phyloP scores from a whole-genome alignment of 768 basidiomycete genomes.

The Phaffia australis region DNA sequence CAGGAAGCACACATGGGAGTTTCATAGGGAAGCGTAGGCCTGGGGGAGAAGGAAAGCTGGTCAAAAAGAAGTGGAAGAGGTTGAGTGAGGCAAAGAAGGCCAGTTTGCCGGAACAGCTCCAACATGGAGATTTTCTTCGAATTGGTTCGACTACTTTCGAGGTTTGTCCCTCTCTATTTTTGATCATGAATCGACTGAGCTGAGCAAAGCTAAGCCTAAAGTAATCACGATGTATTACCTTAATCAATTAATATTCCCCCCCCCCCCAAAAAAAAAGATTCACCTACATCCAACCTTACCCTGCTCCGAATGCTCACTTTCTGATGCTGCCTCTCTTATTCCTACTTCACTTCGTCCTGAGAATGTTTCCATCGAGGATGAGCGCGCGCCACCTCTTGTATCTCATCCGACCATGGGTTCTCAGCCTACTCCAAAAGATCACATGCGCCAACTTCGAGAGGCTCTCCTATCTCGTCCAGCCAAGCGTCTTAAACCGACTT shows the following conservation, averaged over 20 bases:
- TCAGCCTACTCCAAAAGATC: conserved; percentile 10
- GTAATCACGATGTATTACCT: too few species aligned
- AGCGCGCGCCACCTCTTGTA: background rate
- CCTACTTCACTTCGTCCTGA: conserved; percentile 17
- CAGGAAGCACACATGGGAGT: conserved; percentile 22
- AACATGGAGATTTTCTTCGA: conserved; percentile 16
- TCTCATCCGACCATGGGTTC: conserved; percentile 3
- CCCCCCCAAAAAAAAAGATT: too few species aligned
- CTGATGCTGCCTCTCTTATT: conserved; percentile 12
- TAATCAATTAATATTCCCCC: background rate
- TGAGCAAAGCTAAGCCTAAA: too few species aligned
- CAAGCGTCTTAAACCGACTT: background rate
- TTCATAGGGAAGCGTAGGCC: conserved; percentile 3
- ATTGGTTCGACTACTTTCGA: conserved; percentile 20
- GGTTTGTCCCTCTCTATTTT: conserved; percentile 2
- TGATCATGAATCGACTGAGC: background rate
- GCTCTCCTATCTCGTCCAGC: background rate
- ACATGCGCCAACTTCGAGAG: conserved; percentile 3
- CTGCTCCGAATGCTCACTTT: conserved; percentile 15
- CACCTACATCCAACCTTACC: conserved; percentile 22
- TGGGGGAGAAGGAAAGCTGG: background rate
- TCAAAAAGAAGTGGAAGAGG: conserved; percentile 9
- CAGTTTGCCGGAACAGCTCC: conserved; percentile 5
- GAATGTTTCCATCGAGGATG: background rate
- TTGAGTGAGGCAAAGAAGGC: conserved; percentile 21